Base-by-base conservation (phyloP, 1,284 basidiomycete genomes). In the Trametes polyzona region DNA sequence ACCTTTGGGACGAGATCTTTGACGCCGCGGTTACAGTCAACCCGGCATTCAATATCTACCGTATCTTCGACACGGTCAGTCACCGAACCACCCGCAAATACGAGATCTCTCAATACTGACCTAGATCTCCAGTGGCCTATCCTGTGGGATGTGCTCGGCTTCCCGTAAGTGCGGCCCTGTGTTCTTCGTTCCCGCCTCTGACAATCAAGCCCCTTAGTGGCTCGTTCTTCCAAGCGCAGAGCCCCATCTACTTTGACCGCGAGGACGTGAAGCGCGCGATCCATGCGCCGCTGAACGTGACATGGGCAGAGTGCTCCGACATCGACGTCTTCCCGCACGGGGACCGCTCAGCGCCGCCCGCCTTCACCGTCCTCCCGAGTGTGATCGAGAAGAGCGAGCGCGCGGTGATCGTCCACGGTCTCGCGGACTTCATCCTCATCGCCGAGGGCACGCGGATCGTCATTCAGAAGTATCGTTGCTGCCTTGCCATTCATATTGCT, bases 331-430 rank as follows among this genome's bases (percentile, higher is more conserved):
- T 90, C 76, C 81, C 81, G 3, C 65, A 72, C 14, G 61, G 82
- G 5, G 90, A 92, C 65, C 67, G 52, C 10, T 90, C 88, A 57
- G 69, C 79, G 3, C 88, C 88, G 2, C 79, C 88, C 7, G 78
- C 82, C 0, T 75, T 88, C 51, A 82, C 76, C 12, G 87, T 89
- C 2, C 75, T 91, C 11, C 86, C 89, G 5, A 86, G 75, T 61
- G 88, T 89, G 39, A 90, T 92, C 58, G 88, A 91, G 73, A 89
- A 87, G 76, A 91, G 79, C 69, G 76, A 83, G 57, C 78, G 88
- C 44, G 82, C 79, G 2, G 86, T 92, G 12, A 83, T 93, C 54
- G 78, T 84, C 4, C 89, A 92, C 59, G 90, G 90, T 0, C 73
- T 90, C 47, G 86, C 82, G 1, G 88, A 91, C 69, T 90, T 83